Evolutionary conservation across 164 flowering plant genomes (phyloP), one percentile per base, ranked within the genome.

Genomic region (Buxus sempervirens): DNA sequence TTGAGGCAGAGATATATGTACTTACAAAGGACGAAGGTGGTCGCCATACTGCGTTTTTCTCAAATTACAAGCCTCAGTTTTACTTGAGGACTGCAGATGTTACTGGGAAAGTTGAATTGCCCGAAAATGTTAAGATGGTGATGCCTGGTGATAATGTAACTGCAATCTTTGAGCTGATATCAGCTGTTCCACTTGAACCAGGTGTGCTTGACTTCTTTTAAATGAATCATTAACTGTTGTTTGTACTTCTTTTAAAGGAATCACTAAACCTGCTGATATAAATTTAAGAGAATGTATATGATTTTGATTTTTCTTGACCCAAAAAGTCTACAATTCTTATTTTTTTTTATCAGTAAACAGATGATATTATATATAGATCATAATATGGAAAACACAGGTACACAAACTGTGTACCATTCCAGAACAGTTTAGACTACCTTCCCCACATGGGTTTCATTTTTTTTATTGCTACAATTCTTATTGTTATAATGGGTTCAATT

Each of bases 121-220:
- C 98, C 28, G 97, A 87, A 76, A 78, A 78, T 77, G 90, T 93
- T n/a, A 91, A 91, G 93, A 96, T 96, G 99, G 99, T 96, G 68
- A 86, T 96, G 95, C 99, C 98, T 65, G 99, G 99, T 60, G 99
- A 96, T 77, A 93, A 96, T 75, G 96, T 96, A 32, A 91, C 96
- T 66, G 98, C 97, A 60, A 73, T 66, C 71, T 93, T 96, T 77
- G 98, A 93, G 84, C 80, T 96, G 69, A 90, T 91, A 62, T 75
- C 73, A 58, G 73, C 97, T 6, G 92, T 93, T 68, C 96, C 97
- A 51, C 91, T 96, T 69, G 96, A 96, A 72, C 63, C 90, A 83
- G 99, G 99, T 90, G 12, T 65, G 66, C 61, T 25, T 54, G 24
- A 5, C 12, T 54, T 12, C n/a, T n/a, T n/a, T n/a, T n/a, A n/a